Conservation (phyloP, 352 stramenopile genomes). For the Globisporangium cylindrosporum region DNA sequence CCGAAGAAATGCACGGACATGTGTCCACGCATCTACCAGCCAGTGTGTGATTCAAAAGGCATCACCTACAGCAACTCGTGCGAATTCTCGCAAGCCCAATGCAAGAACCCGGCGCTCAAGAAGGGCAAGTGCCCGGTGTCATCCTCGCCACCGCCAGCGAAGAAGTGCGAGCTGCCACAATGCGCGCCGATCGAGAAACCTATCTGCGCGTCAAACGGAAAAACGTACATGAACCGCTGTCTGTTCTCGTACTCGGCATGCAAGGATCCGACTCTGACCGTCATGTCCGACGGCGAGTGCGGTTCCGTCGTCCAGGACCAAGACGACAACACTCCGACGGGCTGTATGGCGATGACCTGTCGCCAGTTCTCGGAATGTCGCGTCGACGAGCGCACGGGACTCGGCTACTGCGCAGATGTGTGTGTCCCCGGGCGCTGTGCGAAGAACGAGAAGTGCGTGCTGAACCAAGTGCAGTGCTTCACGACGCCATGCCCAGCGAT, state of each 20-base stretch:
- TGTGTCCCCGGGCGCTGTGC: conserved; percentile 43
- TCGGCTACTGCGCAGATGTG: conserved; percentile 50
- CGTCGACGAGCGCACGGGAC: conserved; percentile 32
- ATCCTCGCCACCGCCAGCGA: neutral
- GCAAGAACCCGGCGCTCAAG: conserved; percentile 17
- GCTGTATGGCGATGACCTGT: conserved; percentile 40
- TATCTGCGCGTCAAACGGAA: conserved; percentile 15
- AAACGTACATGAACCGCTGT: conserved; percentile 19
- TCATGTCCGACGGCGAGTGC: conserved; percentile 3
- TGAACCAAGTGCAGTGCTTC: conserved; percentile 46
- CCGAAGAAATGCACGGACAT: neutral
- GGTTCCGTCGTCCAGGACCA: neutral
- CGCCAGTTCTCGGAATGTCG: conserved; percentile 39
- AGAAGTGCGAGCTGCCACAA: neutral
- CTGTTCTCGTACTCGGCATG: conserved; percentile 9
- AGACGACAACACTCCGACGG: neutral
- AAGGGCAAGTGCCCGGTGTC: neutral
- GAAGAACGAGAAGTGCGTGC: conserved; percentile 37
- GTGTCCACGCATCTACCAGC: conserved; percentile 19
- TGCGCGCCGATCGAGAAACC: conserved; percentile 14
- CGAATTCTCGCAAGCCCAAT: conserved; percentile 35
- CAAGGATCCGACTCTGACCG: conserved; percentile 8
- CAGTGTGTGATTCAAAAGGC: conserved; percentile 49
- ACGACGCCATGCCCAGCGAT: conserved; percentile 54
- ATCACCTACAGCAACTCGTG: conserved; percentile 51